Evolutionary conservation across 192 early-diverging fungal species (phyloP).

Genomic region (Lobosporangium transversale): DNA sequence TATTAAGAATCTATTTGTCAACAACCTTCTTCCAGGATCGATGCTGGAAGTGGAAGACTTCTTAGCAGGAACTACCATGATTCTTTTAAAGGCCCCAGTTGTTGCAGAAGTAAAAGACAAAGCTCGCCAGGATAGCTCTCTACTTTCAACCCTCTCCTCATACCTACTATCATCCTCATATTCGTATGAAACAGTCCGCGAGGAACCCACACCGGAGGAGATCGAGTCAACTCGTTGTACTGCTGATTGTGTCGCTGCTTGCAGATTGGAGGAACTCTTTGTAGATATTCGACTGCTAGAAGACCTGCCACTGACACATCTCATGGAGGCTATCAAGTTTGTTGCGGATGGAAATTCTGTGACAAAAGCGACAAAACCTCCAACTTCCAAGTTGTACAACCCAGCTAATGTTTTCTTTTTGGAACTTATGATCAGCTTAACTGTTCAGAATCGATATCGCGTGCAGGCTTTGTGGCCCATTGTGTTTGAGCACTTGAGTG

Average conservation of each 20-base stretch:
- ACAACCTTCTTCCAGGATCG: constrained; percentile 71
- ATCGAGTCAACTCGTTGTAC: constrained; percentile 71
- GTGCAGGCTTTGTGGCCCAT: constrained; percentile 70
- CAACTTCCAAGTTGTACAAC: constrained; percentile 58
- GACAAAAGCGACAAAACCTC: constrained; percentile 36
- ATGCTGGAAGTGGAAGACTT: constrained; percentile 82
- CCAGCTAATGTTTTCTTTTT: constrained; percentile 78
- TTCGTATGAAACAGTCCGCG: constrained; percentile 60
- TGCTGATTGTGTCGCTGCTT: constrained; percentile 73
- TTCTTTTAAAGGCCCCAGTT: constrained; percentile 65
- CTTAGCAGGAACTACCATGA: constrained; percentile 69
- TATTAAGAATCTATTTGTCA: constrained; percentile 83
- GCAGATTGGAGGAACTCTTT: constrained; percentile 77
- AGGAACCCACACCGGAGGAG: constrained; percentile 78
- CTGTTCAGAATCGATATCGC: constrained; percentile 81
- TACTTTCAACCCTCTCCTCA: constrained; percentile 80
- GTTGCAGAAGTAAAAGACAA: constrained; percentile 54
- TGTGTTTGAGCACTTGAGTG: constrained; percentile 74
- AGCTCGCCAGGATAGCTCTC: constrained; percentile 64
- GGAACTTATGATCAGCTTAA: constrained; percentile 78
- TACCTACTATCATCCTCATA: constrained; percentile 77
- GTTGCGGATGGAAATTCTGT: constrained; percentile 60
- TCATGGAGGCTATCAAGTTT: constrained; percentile 67
- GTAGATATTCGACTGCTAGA: constrained; percentile 77
- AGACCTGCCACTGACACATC: constrained; percentile 65